These are phyloP conservation scores for Rhodotorula graminis DNA, from an alignment of 768 basidiomycete genomes.

Conservation along the genomic window DNA sequence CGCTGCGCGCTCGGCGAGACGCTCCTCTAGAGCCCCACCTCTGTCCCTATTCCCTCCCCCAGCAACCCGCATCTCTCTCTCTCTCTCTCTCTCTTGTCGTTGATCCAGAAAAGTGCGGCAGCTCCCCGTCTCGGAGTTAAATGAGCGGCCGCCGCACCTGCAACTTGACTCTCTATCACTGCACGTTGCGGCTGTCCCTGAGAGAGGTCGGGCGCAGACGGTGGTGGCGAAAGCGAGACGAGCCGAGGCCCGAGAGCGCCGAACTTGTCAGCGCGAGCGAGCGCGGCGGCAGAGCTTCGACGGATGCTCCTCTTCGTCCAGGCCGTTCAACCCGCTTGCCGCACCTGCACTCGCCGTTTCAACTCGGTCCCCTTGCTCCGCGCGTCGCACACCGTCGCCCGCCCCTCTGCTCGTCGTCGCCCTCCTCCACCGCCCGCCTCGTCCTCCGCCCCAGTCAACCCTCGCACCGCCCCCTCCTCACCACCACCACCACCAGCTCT, in stretches of 20 bases:
- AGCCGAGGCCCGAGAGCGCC: too few species aligned
- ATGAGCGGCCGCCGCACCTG: too few species aligned
- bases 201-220: too few species aligned
- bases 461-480: neutral
- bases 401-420: neutral
- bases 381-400: neutral
- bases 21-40: slow-evolving; percentile 26
- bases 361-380: neutral
- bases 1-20: slow-evolving; percentile 61
- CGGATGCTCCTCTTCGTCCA: neutral
- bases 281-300: neutral
- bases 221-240: too few species aligned
- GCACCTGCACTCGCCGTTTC: slow-evolving; percentile 10
- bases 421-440: neutral
- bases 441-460: neutral
- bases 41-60: neutral
- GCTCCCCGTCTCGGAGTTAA: too few species aligned
- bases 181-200: too few species aligned
- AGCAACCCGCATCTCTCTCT: neutral
- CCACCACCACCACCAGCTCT: neutral
- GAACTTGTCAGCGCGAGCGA: too few species aligned
- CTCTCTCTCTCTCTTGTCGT: too few species aligned
- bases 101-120: too few species aligned
- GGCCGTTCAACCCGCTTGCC: too few species aligned
- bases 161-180: too few species aligned